Evolutionary conservation across 306 rosid species (phyloP), one percentile per base, ranked within the genome.

Genomic region (Casuarina cunninghamiana): DNA sequence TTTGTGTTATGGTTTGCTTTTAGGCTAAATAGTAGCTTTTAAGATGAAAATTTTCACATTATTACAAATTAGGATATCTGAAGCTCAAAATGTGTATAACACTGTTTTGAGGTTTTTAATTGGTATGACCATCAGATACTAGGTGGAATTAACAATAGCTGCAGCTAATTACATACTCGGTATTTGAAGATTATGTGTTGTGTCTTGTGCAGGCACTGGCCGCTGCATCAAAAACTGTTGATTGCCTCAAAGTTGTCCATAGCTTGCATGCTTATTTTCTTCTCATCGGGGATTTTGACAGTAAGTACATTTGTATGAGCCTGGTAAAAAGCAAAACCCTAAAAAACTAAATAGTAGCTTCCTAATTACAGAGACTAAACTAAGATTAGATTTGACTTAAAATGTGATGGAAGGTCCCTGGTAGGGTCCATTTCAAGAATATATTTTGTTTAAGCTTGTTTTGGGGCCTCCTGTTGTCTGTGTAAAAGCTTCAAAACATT

Each of bases 161-260:
- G 48, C 58, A 78, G 49, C 57, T 70, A 81, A 60, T 76, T 8
- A 42, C 49, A 60, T n/a, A 54, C 57, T 44, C 45, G 51, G 51
- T 48, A 32, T 55, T 65, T 85, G 42, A 88, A 51, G 45, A 76
- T 50, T 50, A 67, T 76, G 32, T 60, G 65, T 80, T 48, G 76
- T 26, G 32, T 26, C 32, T 26, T 72, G 61, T 81, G 74, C 91
- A 95, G 99, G 99, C 97, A 74, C 73, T 95, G 86, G 97, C 99
- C 69, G 99, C 99, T 38, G 99, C 97, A 80, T 89, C 99, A 66
- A 95, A 93, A 85, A 91, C 99, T 82, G 93, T 95, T 77, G 99
- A 93, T 84, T 90, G 83, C 84, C 95, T 80, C 32, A 95, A 95
- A 82, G 38, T 88, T 85, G 91, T 93, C 78, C 99, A 95, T 65